phyloP scores from a whole-genome alignment of 805 yeast species.

The Metschnikowia picachoensis region DNA sequence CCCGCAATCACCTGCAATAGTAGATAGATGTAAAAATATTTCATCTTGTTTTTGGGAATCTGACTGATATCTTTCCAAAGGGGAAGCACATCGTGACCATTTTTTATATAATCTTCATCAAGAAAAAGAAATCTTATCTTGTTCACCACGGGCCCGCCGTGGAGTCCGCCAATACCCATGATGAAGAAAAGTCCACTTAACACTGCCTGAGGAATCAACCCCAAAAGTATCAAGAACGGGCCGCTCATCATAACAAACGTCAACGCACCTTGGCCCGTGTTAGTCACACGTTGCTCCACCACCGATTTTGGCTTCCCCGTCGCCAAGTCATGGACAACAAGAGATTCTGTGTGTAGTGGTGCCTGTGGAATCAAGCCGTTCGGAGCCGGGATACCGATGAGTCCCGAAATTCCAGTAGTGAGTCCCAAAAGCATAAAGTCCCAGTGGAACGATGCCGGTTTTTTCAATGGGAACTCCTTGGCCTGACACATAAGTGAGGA shows the following conservation, averaged over 20 bases:
- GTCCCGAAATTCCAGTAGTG: constrained; percentile 82
- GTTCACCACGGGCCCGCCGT: constrained; percentile 60
- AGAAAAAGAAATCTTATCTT: constrained; percentile 60
- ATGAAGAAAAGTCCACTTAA: constrained; percentile 88
- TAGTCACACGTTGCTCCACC: constrained; percentile 87
- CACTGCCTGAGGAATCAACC: constrained; percentile 87
- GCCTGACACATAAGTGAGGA: constrained; percentile 91
- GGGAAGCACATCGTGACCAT: constrained; percentile 36
- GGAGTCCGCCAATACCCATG: constrained; percentile 83
- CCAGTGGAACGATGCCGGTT: constrained; percentile 91
- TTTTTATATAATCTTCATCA: constrained; percentile 43
- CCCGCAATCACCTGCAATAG: constrained; percentile 61
- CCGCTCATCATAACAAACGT: constrained; percentile 86
- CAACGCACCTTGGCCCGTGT: constrained; percentile 78
- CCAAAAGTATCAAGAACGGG: constrained; percentile 77
- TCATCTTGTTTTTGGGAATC: constrained; percentile 25
- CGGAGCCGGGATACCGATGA: constrained; percentile 91
- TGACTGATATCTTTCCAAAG: constrained; percentile 29
- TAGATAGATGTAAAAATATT: constrained; percentile 55
- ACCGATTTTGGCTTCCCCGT: constrained; percentile 46
- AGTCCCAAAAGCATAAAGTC: constrained; percentile 82
- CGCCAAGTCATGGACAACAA: constrained; percentile 51
- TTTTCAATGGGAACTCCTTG: constrained; percentile 70
- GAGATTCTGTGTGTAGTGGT: constrained; percentile 81
- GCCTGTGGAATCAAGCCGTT: constrained; percentile 98